phyloP scores from a whole-genome alignment of 2,329 filamentous ascomycete genomes.

The Microsporum audouinii region DNA sequence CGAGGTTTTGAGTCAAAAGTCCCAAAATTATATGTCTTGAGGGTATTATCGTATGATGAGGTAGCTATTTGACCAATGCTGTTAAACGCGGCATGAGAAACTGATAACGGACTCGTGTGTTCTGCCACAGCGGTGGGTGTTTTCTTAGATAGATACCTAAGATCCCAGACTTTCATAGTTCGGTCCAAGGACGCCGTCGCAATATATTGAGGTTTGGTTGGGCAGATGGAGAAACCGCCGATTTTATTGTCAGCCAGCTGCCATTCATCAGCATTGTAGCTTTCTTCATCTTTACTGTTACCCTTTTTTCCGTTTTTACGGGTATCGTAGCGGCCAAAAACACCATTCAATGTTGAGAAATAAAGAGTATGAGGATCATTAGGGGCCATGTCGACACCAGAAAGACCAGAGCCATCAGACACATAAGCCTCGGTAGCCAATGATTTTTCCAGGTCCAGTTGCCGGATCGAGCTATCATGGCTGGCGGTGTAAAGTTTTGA shows the following conservation, averaged over 20 bases:
- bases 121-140: constrained; percentile 64
- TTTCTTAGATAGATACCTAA: constrained; percentile 58
- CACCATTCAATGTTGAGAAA: constrained; percentile 77
- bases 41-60: constrained; percentile 84
- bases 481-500: constrained; percentile 74
- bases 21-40: constrained; percentile 79
- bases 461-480: constrained; percentile 85
- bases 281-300: constrained; percentile 16
- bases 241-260: constrained; percentile 84
- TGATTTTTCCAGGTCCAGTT: constrained; percentile 70
- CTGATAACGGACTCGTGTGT: constrained; percentile 70
- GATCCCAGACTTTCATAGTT: constrained; percentile 83
- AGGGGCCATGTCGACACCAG: constrained; percentile 66
- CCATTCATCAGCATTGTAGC: constrained; percentile 54
- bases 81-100: constrained; percentile 89
- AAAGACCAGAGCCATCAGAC: constrained; percentile 70
- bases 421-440: constrained; percentile 72
- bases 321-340: constrained; percentile 69
- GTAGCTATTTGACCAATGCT: constrained; percentile 76
- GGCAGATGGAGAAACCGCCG: constrained; percentile 79
- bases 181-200: constrained; percentile 85
- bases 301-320: constrained; percentile 34
- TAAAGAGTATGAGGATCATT: constrained; percentile 62
- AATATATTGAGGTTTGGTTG: constrained; percentile 65
- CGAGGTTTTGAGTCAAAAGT: constrained; percentile 46